Conservation (phyloP, 2,329 filamentous ascomycete genomes). For the Claviceps sp. region DNA sequence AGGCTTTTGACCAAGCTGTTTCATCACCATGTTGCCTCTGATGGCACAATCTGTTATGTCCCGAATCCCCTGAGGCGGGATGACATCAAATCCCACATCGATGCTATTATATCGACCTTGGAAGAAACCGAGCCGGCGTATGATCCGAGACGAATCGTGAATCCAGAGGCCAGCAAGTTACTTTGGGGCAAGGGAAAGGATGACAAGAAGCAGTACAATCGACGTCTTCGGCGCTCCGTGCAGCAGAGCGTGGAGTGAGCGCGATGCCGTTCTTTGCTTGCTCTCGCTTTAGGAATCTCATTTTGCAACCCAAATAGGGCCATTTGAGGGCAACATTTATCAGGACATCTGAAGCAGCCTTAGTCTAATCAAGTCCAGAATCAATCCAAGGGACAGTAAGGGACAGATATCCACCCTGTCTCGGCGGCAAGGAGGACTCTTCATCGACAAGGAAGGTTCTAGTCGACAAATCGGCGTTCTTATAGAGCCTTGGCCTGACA, state of each 20-base stretch:
- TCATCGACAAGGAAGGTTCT: no score
- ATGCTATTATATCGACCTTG: slow-evolving; percentile 67
- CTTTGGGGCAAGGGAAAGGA: slow-evolving; percentile 66
- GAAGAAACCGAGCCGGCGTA: slow-evolving; percentile 82
- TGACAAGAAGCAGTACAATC: slow-evolving; percentile 73
- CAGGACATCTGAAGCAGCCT: background rate
- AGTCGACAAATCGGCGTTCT: background rate
- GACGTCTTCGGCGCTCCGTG: slow-evolving; percentile 65
- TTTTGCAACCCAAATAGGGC: slow-evolving; percentile 13
- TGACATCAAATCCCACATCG: slow-evolving; percentile 70
- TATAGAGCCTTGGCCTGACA: background rate
- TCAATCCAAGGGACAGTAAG: background rate
- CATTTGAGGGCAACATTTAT: slow-evolving; percentile 16
- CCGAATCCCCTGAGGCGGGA: slow-evolving; percentile 47
- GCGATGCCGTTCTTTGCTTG: background rate
- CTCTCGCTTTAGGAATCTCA: background rate
- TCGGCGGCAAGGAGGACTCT: no score
- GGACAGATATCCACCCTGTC: background rate
- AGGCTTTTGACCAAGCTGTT: slow-evolving; percentile 71
- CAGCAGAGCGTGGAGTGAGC: slow-evolving; percentile 51
- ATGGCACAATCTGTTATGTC: slow-evolving; percentile 75
- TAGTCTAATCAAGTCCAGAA: background rate
- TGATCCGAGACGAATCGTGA: slow-evolving; percentile 77
- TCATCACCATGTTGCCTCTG: slow-evolving; percentile 71
- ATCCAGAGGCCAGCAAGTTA: slow-evolving; percentile 72